Evolutionary conservation across 75 land plant species (phyloP), one percentile per base, ranked within the genome.

Genomic region (Chamaecyparis obtusa): DNA sequence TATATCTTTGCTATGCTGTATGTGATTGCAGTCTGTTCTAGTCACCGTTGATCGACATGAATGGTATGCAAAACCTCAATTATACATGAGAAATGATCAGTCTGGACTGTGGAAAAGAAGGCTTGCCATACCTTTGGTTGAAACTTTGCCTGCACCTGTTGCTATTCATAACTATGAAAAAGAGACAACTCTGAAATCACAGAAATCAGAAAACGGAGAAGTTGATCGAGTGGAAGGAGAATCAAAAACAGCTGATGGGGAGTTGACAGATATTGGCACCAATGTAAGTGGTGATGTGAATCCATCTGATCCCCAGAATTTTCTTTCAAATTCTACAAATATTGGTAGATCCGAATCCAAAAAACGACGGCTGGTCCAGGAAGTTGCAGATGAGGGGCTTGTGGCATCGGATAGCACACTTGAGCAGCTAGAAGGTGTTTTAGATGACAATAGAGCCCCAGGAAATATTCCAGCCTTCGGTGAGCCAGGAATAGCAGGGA

Each of bases 31-130:
- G 98, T 97, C 99, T 79, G 99, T 97, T 39, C 87, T 97, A 85
- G 98, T 97, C 16, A 97, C 99, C 16, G 87, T 97, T 88, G 99
- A 97, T 86, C 89, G 98, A 32, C 98, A 97, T 90, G 99, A 97
- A 88, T 97, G 98, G 99, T 97, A 97, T 93, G 95, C 99, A 48
- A 87, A 91, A 30, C 98, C 99, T 14, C 95, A 91, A 64, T 86
- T 97, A 46, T 97, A 95, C 75, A 92, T 92, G 51, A 96, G 99
- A 41, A 89, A 96, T 90, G 99, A 96, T 88, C 85, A 87, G 84
- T 90, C 94, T 46, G 99, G 99, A 54, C 71, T 96, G 14, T 97
- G 99, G 99, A 87, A 88, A 16, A 87, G 90, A 41, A 90, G 86
- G 24, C 92, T 90, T 56, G 99, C 97, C 83, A 49, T 94, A 84